Percentiles rank a stretch among this genome's conserved stretches.
phyloP scores from a whole-genome alignment of 1,284 basidiomycete genomes.

The Xanthoconium separans region DNA sequence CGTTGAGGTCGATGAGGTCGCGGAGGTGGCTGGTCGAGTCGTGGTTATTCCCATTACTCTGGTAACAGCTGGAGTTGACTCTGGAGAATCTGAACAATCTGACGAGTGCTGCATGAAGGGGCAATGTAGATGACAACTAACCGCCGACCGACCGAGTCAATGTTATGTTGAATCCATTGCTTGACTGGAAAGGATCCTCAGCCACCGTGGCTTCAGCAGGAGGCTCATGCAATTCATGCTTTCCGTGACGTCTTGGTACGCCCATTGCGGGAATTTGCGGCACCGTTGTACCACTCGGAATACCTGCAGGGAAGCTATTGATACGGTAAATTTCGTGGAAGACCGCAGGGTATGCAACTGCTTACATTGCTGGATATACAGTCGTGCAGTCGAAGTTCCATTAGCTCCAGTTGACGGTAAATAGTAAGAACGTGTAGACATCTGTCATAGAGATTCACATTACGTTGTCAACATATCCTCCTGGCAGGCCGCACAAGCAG shows the following conservation, averaged over 20 bases:
- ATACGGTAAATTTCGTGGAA: constrained; percentile 1
- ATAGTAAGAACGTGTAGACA: neutral
- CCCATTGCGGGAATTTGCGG: constrained; percentile 25
- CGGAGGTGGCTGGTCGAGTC: neutral
- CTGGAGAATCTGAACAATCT: constrained; percentile 26
- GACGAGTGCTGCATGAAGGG: neutral
- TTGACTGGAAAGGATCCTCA: too few species aligned
- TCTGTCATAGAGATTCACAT: neutral
- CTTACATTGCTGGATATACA: constrained; percentile 20
- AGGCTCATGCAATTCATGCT: neutral
- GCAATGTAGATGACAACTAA: constrained; percentile 5
- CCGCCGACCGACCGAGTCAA: constrained; percentile 28
- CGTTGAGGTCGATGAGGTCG: constrained; percentile 4
- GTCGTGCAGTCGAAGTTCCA: constrained; percentile 29
- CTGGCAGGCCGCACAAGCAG: constrained; percentile 37
- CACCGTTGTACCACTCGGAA: constrained; percentile 29
- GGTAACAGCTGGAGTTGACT: constrained; percentile 20
- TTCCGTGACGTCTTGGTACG: constrained; percentile 32
- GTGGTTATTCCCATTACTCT: too few species aligned
- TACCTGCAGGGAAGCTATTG: constrained; percentile 19
- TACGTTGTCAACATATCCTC: constrained; percentile 20
- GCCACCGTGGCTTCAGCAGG: too few species aligned
- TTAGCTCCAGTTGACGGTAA: constrained; percentile 26
- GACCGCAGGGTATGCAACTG: neutral
- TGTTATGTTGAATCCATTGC: constrained; percentile 17